These are phyloP conservation scores for Hysterangium stoloniferum DNA, from an alignment of 768 basidiomycete species.

Conservation along the genomic window DNA sequence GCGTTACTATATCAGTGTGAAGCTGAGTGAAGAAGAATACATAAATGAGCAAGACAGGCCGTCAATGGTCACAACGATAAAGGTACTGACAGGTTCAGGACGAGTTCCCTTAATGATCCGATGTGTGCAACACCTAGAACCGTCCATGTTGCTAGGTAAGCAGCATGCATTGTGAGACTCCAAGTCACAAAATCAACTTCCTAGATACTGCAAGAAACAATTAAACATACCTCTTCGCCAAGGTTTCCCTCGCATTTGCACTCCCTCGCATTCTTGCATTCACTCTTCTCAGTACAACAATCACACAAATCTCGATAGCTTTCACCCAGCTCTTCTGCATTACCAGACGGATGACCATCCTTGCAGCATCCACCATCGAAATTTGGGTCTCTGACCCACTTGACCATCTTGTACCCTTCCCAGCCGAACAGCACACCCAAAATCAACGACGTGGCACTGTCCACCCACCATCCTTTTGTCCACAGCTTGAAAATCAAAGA, in stretches of 20 bases:
- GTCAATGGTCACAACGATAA: too few relatives aligned
- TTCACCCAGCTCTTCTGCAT: neutral
- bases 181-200: too few relatives aligned
- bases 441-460: slow-evolving; percentile 34
- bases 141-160: too few relatives aligned
- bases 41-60: too few relatives aligned
- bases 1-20: too few relatives aligned
- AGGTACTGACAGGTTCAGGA: too few relatives aligned
- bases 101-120: too few relatives aligned
- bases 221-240: too few relatives aligned
- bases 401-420: slow-evolving; percentile 37
- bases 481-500: slow-evolving; percentile 32
- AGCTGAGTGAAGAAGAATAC: too few relatives aligned
- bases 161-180: too few relatives aligned
- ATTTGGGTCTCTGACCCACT: slow-evolving; percentile 28
- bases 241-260: slow-evolving; percentile 5
- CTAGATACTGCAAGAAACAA: too few relatives aligned
- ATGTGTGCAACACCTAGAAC: too few relatives aligned
- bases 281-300: slow-evolving; percentile 13
- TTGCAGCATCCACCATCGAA: slow-evolving; percentile 35
- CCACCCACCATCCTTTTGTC: slow-evolving; percentile 44
- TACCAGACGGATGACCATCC: slow-evolving; percentile 8
- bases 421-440: slow-evolving; percentile 36
- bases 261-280: slow-evolving; percentile 8
- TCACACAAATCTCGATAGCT: slow-evolving; percentile 12